Evolutionary conservation across 2,329 filamentous ascomycete species (phyloP).

Genomic region (Alternaria incomplexa): DNA sequence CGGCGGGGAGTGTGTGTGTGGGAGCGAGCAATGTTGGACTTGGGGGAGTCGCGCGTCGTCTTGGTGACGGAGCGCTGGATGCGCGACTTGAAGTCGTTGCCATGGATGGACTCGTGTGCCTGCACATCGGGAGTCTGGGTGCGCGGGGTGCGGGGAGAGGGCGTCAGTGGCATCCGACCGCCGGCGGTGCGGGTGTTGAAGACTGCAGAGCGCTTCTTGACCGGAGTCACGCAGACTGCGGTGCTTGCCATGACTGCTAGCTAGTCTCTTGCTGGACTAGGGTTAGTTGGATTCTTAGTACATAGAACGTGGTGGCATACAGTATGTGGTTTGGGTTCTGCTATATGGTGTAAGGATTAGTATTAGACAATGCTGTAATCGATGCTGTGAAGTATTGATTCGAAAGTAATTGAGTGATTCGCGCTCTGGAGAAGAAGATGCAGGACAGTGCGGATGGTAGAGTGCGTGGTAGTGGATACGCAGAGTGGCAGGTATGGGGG

Average conservation of each 20-base stretch:
- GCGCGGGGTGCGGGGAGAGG: slow-evolving; percentile 73
- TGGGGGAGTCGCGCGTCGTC: slow-evolving; percentile 80
- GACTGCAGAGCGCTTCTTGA: slow-evolving; percentile 92
- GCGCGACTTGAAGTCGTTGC: slow-evolving; percentile 76
- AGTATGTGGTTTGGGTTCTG: slow-evolving; percentile 34
- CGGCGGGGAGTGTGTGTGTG: slow-evolving; percentile 73
- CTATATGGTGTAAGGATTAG: slow-evolving; percentile 44
- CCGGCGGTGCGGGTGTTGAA: slow-evolving; percentile 93
- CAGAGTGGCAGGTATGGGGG: slow-evolving; percentile 26
- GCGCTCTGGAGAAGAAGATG: slow-evolving; percentile 22
- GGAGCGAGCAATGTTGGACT: slow-evolving; percentile 89
- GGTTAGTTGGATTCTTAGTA: slow-evolving; percentile 25
- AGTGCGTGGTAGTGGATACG: slow-evolving; percentile 25
- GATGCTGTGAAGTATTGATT: slow-evolving; percentile 50
- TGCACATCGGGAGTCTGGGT: slow-evolving; percentile 57
- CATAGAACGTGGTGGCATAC: slow-evolving; percentile 25
- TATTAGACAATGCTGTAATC: slow-evolving; percentile 49
- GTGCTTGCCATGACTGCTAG: slow-evolving; percentile 75
- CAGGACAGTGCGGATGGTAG: slow-evolving; percentile 18
- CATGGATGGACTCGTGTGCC: slow-evolving; percentile 72
- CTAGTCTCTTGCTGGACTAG: slow-evolving; percentile 26
- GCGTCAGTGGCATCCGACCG: slow-evolving; percentile 91
- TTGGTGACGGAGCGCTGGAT: slow-evolving; percentile 74
- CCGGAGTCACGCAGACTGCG: slow-evolving; percentile 78
- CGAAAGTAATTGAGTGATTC: slow-evolving; percentile 29